These are phyloP conservation scores for Omphalea diandra DNA, from an alignment of 441 rosid genomes.

Conservation along the genomic window DNA sequence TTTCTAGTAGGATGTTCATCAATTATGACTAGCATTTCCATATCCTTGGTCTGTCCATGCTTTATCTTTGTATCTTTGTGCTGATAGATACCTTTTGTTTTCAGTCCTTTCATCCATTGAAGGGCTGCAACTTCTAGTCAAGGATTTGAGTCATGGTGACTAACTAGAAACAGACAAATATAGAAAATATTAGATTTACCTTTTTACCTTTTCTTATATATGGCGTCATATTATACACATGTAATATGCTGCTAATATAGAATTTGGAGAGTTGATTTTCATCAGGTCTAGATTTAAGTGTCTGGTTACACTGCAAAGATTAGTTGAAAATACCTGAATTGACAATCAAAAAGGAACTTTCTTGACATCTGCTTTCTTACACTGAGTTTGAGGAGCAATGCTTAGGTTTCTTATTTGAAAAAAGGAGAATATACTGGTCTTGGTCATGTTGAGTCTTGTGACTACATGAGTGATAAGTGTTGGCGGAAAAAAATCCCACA, in stretches of 20 bases:
- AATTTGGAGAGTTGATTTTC: background rate
- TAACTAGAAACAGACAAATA: conserved; percentile 12
- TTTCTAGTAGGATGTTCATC: conserved; percentile 51
- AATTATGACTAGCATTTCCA: conserved; percentile 6
- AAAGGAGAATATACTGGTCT: background rate
- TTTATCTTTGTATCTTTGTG: conserved; percentile 2
- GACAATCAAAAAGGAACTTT: background rate
- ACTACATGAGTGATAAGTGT: background rate
- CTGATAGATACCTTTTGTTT: conserved; percentile 27
- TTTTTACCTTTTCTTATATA: background rate
- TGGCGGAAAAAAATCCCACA: background rate
- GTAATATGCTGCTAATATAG: background rate
- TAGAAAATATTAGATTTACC: background rate
- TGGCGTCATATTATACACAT: background rate
- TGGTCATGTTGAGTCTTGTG: background rate
- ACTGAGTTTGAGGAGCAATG: background rate
- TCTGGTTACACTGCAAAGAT: background rate
- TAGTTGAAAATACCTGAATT: background rate
- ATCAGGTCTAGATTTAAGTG: background rate
- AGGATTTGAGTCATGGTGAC: conserved; percentile 56
- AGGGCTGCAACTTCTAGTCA: conserved; percentile 55
- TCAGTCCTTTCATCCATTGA: conserved; percentile 82
- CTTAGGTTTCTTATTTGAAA: background rate
- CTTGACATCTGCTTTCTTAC: conserved; percentile 1
- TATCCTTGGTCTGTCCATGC: background rate